These are phyloP conservation scores for Amanita muscaria DNA, from an alignment of 768 basidiomycete genomes.

Conservation along the genomic window DNA sequence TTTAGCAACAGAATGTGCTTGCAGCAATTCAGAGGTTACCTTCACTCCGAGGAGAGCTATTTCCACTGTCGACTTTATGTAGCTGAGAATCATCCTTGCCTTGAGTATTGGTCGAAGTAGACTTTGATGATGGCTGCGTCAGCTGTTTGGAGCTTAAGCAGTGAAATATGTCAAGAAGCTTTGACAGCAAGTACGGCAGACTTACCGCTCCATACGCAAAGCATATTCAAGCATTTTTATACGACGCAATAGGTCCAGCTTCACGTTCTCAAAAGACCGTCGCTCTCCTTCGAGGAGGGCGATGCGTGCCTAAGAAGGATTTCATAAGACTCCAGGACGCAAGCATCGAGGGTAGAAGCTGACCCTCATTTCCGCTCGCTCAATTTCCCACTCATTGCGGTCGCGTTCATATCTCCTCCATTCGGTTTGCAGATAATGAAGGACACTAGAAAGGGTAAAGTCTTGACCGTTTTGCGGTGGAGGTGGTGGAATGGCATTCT, in stretches of 20 bases:
- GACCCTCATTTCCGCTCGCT: conserved; percentile 97
- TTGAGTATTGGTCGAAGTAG: conserved; percentile 51
- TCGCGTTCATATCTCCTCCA: conserved; percentile 98
- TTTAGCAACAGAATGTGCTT: conserved; percentile 2
- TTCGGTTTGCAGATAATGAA: conserved; percentile 97
- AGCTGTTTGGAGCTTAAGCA: conserved; percentile 70
- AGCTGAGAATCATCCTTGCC: conserved; percentile 59
- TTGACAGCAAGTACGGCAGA: conserved; percentile 15
- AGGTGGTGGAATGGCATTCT: conserved; percentile 56
- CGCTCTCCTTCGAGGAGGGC: conserved; percentile 96
- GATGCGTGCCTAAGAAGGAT: conserved; percentile 70
- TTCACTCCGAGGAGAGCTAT: conserved; percentile 81
- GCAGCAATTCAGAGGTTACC: too few relatives aligned
- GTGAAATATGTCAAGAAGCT: conserved; percentile 28
- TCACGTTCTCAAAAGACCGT: conserved; percentile 93
- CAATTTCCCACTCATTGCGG: conserved; percentile 99
- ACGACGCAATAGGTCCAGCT: conserved; percentile 89
- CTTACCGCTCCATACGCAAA: conserved; percentile 88
- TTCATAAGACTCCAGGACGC: conserved; percentile 23
- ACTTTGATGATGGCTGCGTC: conserved; percentile 58
- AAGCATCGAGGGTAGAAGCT: conserved; percentile 26
- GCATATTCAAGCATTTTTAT: conserved; percentile 99
- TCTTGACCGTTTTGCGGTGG: conserved; percentile 85
- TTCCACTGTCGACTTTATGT: conserved; percentile 72
- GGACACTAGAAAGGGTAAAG: conserved; percentile 85